Percentiles rank a stretch among this genome's conserved stretches.
phyloP scores from a whole-genome alignment of 1,284 basidiomycete genomes.

The Papiliotrema fonsecae region DNA sequence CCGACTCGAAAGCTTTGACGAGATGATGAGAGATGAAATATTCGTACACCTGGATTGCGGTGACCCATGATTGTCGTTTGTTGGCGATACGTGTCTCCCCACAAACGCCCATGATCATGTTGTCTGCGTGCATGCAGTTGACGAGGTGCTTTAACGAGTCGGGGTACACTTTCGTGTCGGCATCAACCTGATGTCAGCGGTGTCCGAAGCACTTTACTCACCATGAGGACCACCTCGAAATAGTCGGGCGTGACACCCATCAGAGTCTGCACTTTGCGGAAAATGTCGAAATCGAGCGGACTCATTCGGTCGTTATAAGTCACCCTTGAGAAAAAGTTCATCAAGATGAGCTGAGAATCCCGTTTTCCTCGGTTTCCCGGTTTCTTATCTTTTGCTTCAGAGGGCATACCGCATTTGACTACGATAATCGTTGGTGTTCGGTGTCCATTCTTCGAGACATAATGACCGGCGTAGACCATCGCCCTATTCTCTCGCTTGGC shows the following conservation, averaged over 20 bases:
- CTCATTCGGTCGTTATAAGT: slow-evolving; percentile 99
- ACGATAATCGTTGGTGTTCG: slow-evolving; percentile 92
- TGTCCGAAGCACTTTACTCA: slow-evolving; percentile 49
- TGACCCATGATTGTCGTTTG: slow-evolving; percentile 97
- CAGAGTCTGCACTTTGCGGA: slow-evolving; percentile 90
- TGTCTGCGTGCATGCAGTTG: slow-evolving; percentile 97
- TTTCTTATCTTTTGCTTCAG: slow-evolving; percentile 81
- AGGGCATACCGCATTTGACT: slow-evolving; percentile 87
- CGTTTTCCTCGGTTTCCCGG: slow-evolving; percentile 98
- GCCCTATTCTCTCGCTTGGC: slow-evolving; percentile 87
- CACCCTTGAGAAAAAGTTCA: slow-evolving; percentile 99
- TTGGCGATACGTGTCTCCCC: slow-evolving; percentile 98
- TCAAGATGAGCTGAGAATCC: slow-evolving; percentile 96
- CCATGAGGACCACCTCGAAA: slow-evolving; percentile 97
- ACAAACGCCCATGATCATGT: slow-evolving; percentile 98
- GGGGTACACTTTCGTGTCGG: slow-evolving; percentile 89
- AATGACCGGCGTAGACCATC: slow-evolving; percentile 98
- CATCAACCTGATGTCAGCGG: slow-evolving; percentile 71
- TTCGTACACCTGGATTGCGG: slow-evolving; percentile 92
- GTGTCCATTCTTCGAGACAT: slow-evolving; percentile 62
- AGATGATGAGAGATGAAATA: slow-evolving; percentile 99
- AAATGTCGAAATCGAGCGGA: slow-evolving; percentile 95
- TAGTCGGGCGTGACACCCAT: slow-evolving; percentile 99
- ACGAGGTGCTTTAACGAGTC: slow-evolving; percentile 81
- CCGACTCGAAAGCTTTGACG: slow-evolving; percentile 96